Base-by-base conservation (phyloP, 164 flowering plant genomes). In the Saururus chinensis region DNA sequence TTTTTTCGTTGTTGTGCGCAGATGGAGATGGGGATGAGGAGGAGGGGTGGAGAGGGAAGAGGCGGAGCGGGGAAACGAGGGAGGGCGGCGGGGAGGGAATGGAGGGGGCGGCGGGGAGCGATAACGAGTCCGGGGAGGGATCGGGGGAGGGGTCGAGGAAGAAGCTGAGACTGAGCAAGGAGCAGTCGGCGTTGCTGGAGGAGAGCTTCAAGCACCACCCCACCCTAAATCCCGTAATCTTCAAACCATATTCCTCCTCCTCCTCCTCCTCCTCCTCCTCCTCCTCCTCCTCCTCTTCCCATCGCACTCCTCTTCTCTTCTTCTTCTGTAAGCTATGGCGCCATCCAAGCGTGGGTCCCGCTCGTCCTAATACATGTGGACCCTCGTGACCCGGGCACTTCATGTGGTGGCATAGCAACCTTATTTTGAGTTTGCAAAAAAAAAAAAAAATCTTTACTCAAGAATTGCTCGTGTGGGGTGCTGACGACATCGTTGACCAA, bases 121-220 rank as follows among this genome's bases (percentile, higher is more conserved):
- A 65, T 19, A 71, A 66, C 7, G 68, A 68, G 11, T 63, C 60
- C 11, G 55, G 65, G 49, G 30, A 64, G 19, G 63, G 67, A 21
- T 30, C 30, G 0, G 59, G 74, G 61, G 1, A 80, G 83, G 19
- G 60, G 11, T 71, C 76, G 30, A 65, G 96, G 76, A 89, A 89
- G 81, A 89, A 89, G 58, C 86, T 89, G 40, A 70, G 96, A 53
- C 80, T 89, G 37, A 76, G 87, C 17, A 89, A 84, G 57, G 84
- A 86, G 40, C 96, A 89, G 37, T 83, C 96, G 8, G 93, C 96
- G 42, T 79, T 79, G 71, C 88, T 89, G 9, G 96, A 89, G 71
- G 87, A 86, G 42, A 83, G 85, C 71, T 89, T 89, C 81, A 89
- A 86, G 73, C 87, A 89, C 61, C 93, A 89, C 80, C 79, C 73